phyloP scores from a whole-genome alignment of 176 grass and related monocot genomes.

The Aegilops sharonensis region DNA sequence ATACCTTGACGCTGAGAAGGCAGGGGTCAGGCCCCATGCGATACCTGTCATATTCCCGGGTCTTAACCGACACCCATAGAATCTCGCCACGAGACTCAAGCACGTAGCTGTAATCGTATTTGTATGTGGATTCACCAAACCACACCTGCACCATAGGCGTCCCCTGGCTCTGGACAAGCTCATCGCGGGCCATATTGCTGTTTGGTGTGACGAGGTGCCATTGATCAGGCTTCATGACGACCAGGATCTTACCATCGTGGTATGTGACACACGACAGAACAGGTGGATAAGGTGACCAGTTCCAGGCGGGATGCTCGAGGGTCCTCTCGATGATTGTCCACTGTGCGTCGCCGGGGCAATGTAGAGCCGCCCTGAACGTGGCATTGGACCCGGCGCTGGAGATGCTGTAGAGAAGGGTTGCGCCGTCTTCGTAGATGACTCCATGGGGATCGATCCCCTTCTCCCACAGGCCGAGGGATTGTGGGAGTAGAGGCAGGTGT shows the following conservation, averaged over 20 bases:
- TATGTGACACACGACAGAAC: no score
- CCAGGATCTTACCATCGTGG: background rate
- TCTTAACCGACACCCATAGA: background rate
- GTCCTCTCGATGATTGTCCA: background rate
- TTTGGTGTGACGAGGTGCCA: background rate
- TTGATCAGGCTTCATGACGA: no score
- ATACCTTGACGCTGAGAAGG: background rate
- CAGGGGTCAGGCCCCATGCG: rapidly evolving
- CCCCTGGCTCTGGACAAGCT: background rate
- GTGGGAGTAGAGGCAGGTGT: no score
- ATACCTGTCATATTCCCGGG: background rate
- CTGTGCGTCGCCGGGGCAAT: background rate
- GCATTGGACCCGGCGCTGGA: no score
- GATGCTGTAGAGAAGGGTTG: background rate
- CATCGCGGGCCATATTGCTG: no score
- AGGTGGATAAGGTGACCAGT: no score
- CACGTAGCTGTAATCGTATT: background rate
- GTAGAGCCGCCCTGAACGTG: background rate
- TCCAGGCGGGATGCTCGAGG: no score
- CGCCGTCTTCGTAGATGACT: background rate
- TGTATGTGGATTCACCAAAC: background rate
- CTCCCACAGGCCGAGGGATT: background rate
- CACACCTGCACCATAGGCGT: background rate
- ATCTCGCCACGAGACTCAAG: background rate
- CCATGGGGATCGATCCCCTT: background rate